Evolutionary conservation across 2,329 filamentous ascomycete genomes (phyloP), one percentile per base, ranked within the genome.

Genomic region (Epichloe scottii): DNA sequence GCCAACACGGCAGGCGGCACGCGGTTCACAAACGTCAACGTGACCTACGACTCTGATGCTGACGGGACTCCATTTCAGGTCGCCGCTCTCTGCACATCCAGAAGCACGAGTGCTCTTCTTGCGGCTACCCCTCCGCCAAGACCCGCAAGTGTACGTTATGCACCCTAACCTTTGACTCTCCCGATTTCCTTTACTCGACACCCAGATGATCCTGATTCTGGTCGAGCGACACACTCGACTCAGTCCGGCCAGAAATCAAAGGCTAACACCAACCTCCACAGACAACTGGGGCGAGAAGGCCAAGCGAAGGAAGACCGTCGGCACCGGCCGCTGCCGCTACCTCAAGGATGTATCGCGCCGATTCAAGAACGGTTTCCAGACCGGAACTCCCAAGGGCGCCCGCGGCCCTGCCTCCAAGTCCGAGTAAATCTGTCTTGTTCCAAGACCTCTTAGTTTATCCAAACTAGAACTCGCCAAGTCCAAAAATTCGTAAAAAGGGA

Each of bases 241-340:
- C 37, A 48, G 39, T 33, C 2, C 15, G 3, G 30, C 19, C 21
- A 21, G 46, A 12, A 39, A 40, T 26, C 35, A 17, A 17, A 15
- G 23, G 43, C n/a, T 40, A 42, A 38, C 46, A 33, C 10, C 11
- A 11, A 3, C 14, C 14, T 14, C 35, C 56, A 71, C 70, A 97
- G 91, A 85, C 85, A 96, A 98, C 87, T 98, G 93, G 93, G 83
- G 87, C 74, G 91, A 97, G 84, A 98, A 98, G 87, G 91, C 90
- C 67, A 97, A 97, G 89, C 82, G 93, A 75, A 94, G 93, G 86
- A 97, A 96, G 90, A 96, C 91, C 70, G 91, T 87, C 71, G 93
- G 93, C 68, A 91, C 89, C 69, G 93, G 93, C 74, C 88, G 93
- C 75, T 93, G 90, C 85, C 84, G 89, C 71, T 88, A 90, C 78